Evolutionary conservation across 2,329 filamentous ascomycete species (phyloP), one percentile per base, ranked within the genome.

Genomic region (Xylariaceae sp.): DNA sequence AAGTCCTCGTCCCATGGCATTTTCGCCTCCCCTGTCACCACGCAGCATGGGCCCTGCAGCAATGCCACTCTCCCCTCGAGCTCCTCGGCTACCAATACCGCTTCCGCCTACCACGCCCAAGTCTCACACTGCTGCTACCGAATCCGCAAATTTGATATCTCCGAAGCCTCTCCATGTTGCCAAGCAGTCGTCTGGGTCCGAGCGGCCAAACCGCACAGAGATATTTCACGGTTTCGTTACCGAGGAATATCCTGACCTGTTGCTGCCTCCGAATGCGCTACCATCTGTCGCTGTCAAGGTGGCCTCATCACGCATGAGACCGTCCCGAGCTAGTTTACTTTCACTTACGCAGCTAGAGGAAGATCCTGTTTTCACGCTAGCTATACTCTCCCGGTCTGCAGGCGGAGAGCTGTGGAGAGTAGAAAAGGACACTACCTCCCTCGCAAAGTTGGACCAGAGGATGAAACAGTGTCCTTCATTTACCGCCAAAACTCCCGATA

Each of bases 301-400:
- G 3, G 91, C 92, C 3, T 97, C 94, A 4, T 97, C 94, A 18
- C 86, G 94, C n/a, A 86, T 99, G 78, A 92, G 91, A 67, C 94
- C 93, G 11, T 96, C 93, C 0, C 81, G 93, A 59, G 86, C 91
- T 30, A 97, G 92, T 69, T 83, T 94, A 62, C 77, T 96, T 65
- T 89, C 86, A 2, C 77, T 92, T 9, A 93, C 85, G 44, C 87
- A 90, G 57, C 78, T 89, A 16, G 92, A 97, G 53, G 93, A 96
- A 67, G 92, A 97, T 64, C 91, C 92, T 0, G 93, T 97, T 0
- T 97, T 97, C 66, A 96, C 92, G 0, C 77, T 99, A 47, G 92
- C 92, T 15, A 77, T 99, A 29, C 88, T 91, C 64, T 89, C 89
- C 8, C 86, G 92, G 49, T 87, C 86, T 0, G 85, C 91, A 57